Conservation (phyloP, 352 stramenopile species). For the Phytophthora pinifolia region DNA sequence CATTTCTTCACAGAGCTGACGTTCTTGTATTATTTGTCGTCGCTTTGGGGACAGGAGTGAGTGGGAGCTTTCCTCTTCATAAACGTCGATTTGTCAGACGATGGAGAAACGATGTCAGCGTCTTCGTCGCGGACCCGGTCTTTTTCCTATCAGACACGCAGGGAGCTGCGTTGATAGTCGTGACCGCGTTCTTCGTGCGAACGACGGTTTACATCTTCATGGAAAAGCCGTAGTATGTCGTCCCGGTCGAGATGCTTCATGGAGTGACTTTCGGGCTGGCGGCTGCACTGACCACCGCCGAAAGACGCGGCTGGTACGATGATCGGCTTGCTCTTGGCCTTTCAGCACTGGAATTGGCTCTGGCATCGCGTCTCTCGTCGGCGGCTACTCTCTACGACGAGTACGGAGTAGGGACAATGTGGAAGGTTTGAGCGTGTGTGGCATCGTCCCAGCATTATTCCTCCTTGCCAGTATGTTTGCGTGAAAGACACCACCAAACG, state of each 20-base stretch:
- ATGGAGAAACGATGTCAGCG: slow-evolving; percentile 50
- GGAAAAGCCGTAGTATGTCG: slow-evolving; percentile 49
- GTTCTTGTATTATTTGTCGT: slow-evolving; percentile 49
- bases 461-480: slow-evolving; percentile 17
- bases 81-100: slow-evolving; percentile 47
- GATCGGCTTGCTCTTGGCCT: slow-evolving; percentile 55
- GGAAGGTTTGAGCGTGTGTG: slow-evolving; percentile 44
- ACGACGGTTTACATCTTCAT: slow-evolving; percentile 59
- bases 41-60: slow-evolving; percentile 49
- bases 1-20: slow-evolving; percentile 23
- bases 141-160: slow-evolving; percentile 62
- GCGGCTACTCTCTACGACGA: slow-evolving; percentile 60
- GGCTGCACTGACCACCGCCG: slow-evolving; percentile 44
- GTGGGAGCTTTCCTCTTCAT: slow-evolving; percentile 54
- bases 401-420: slow-evolving; percentile 47
- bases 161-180: slow-evolving; percentile 43
- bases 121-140: slow-evolving; percentile 48
- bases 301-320: slow-evolving; percentile 46
- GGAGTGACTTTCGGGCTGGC: slow-evolving; percentile 52
- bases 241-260: slow-evolving; percentile 62
- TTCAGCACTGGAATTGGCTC: slow-evolving; percentile 52
- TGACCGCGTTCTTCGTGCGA: slow-evolving; percentile 44
- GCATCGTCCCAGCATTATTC: slow-evolving; percentile 24
- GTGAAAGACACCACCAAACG: slow-evolving; percentile 4
- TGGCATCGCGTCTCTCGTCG: slow-evolving; percentile 47